Evolutionary conservation across 208 protist genomes (phyloP).

Genomic region (Crithidia sp.): DNA sequence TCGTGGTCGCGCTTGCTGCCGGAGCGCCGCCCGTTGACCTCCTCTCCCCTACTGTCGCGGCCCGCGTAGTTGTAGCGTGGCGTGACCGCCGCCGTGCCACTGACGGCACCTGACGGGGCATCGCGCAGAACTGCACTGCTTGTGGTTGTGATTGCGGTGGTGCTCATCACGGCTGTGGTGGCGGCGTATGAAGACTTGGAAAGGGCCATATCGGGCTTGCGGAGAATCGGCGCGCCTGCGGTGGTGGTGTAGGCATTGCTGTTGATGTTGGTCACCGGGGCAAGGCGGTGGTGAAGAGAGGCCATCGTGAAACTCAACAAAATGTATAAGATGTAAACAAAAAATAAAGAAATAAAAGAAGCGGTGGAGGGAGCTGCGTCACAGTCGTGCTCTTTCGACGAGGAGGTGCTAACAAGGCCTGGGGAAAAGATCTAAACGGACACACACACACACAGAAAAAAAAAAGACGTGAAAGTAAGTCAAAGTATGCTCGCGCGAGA

Average conservation of each 20-base stretch:
- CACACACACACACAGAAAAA: slow-evolving; percentile 7
- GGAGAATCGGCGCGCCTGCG: slow-evolving; percentile 12
- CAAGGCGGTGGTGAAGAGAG: slow-evolving; percentile 15
- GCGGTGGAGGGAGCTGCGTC: background rate
- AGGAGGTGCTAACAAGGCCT: slow-evolving; percentile 7
- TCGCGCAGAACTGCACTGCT: background rate
- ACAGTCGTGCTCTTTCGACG: background rate
- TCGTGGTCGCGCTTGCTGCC: slow-evolving; percentile 13
- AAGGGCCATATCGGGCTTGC: slow-evolving; percentile 8
- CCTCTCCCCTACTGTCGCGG: slow-evolving; percentile 5
- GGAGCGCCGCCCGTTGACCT: slow-evolving; percentile 6
- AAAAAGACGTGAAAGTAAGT: background rate
- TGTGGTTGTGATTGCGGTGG: background rate
- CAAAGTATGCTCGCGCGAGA: too few relatives aligned
- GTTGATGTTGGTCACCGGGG: slow-evolving; percentile 23
- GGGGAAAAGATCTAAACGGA: slow-evolving; percentile 3
- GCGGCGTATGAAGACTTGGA: slow-evolving; percentile 9
- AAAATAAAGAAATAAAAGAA: slow-evolving; percentile 8
- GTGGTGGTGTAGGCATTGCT: slow-evolving; percentile 21
- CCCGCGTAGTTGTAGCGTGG: background rate
- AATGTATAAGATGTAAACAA: background rate
- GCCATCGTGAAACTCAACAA: background rate
- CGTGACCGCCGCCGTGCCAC: background rate
- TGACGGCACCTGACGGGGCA: background rate
- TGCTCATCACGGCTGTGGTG: background rate